These are phyloP conservation scores for Penicillium malachiteum DNA, from an alignment of 495 filamentous ascomycete genomes.

Conservation along the genomic window DNA sequence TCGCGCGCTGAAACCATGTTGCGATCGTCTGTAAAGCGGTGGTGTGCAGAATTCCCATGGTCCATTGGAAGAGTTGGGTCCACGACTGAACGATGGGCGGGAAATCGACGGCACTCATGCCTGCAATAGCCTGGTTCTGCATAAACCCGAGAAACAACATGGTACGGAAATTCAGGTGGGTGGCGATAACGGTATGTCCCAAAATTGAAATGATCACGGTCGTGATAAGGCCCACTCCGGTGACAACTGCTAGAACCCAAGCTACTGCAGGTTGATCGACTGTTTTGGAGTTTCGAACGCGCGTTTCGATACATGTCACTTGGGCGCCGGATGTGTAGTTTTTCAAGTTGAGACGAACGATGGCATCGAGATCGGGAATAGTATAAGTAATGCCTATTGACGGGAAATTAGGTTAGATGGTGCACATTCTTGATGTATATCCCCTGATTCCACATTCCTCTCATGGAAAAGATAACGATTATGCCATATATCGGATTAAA, in stretches of 20 bases:
- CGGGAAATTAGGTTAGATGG: not conserved
- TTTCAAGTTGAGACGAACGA: conserved; percentile 75
- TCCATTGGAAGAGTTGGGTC: conserved; percentile 98
- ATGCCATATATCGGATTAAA: too few relatives aligned
- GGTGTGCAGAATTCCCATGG: conserved; percentile 88
- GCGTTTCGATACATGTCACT: conserved; percentile 84
- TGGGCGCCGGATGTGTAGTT: conserved; percentile 52
- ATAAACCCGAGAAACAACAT: conserved; percentile 94
- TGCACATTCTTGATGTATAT: not conserved
- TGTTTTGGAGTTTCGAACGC: conserved; percentile 86
- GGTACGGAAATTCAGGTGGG: conserved; percentile 88
- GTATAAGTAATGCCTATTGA: conserved; percentile 69
- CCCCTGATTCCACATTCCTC: not conserved
- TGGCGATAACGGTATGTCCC: conserved; percentile 89
- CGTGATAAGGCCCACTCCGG: conserved; percentile 73
- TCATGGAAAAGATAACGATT: not conserved
- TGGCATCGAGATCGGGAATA: conserved; percentile 88
- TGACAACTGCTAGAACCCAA: conserved; percentile 83
- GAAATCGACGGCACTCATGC: conserved; percentile 73
- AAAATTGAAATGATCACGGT: conserved; percentile 77
- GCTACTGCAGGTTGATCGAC: conserved; percentile 85
- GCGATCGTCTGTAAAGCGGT: conserved; percentile 80
- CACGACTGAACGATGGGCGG: conserved; percentile 88
- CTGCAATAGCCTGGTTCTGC: conserved; percentile 90
- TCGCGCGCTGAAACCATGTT: conserved; percentile 95